Evolutionary conservation across 176 grass and related monocot genomes (phyloP).

Genomic region (Raddia guianensis): DNA sequence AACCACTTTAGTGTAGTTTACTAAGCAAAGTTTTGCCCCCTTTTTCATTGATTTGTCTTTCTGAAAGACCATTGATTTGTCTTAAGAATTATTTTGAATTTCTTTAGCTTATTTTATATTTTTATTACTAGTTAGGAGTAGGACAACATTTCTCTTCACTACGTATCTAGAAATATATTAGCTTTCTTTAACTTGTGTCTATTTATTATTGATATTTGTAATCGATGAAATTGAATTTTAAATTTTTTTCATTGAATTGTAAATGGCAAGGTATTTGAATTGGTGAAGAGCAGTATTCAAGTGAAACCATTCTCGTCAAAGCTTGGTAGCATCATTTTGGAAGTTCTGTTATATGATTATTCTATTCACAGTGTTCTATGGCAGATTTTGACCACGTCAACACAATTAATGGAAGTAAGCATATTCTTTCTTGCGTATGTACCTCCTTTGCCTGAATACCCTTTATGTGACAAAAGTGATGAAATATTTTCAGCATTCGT

Average conservation of each 20-base stretch:
- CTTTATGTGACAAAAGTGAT: slow-evolving; percentile 32
- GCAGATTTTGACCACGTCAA: slow-evolving; percentile 55
- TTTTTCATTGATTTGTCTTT: neutral
- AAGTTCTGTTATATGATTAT: slow-evolving; percentile 81
- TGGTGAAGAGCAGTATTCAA: slow-evolving; percentile 78
- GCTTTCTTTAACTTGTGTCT: neutral
- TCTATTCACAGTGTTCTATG: slow-evolving; percentile 76
- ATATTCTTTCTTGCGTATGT: slow-evolving; percentile 24
- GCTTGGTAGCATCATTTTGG: slow-evolving; percentile 65
- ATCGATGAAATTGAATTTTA: slow-evolving; percentile 19
- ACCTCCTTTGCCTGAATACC: slow-evolving; percentile 38
- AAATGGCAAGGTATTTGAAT: slow-evolving; percentile 72
- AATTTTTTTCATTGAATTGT: slow-evolving; percentile 2
- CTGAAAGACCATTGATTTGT: too few relatives aligned
- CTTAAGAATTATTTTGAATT: too few relatives aligned
- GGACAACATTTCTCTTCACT: neutral
- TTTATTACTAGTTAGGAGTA: neutral
- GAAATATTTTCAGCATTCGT: slow-evolving; percentile 51
- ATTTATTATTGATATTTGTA: slow-evolving; percentile 32
- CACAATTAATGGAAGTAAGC: slow-evolving; percentile 65
- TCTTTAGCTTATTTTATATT: neutral
- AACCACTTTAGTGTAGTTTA: neutral
- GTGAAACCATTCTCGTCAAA: slow-evolving; percentile 47
- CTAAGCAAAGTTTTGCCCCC: neutral
- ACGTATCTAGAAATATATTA: slow-evolving; percentile 1